Evolutionary conservation across 148 eudicot species (phyloP).

Genomic region (Nepenthes gracilis): DNA sequence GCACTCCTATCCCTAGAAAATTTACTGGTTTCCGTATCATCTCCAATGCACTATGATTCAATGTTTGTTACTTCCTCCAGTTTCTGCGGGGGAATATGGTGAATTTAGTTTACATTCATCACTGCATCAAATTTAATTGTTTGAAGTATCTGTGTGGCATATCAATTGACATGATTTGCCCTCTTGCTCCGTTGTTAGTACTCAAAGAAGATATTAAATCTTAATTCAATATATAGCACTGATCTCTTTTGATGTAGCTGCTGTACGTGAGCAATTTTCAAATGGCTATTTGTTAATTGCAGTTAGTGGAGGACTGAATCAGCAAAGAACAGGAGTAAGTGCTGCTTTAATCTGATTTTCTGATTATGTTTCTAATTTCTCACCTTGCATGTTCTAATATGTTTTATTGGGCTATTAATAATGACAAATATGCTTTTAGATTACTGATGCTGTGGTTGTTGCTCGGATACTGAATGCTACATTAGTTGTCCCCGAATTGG

Average conservation of each 20-base stretch:
- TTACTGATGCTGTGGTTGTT: constrained; percentile 96
- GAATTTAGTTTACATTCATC: too few relatives aligned
- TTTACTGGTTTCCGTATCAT: too few relatives aligned
- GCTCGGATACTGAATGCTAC: constrained; percentile 97
- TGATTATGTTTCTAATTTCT: background rate
- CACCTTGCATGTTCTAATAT: too few relatives aligned
- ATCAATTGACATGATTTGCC: too few relatives aligned
- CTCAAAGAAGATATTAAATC: background rate
- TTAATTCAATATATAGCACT: background rate
- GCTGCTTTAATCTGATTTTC: constrained; percentile 6
- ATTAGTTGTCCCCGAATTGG: constrained; percentile 81
- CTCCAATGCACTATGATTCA: too few relatives aligned
- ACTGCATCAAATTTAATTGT: too few relatives aligned
- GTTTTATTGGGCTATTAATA: background rate
- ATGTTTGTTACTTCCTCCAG: too few relatives aligned
- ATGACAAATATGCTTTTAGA: constrained; percentile 29
- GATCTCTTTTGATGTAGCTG: constrained; percentile 31
- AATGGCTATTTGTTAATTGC: constrained; percentile 95
- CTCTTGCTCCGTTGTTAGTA: too few relatives aligned
- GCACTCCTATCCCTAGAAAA: too few relatives aligned
- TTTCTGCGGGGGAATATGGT: too few relatives aligned
- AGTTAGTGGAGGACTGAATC: constrained; percentile 93
- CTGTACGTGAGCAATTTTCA: constrained; percentile 45
- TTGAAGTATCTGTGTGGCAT: too few relatives aligned
- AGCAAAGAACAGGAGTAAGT: constrained; percentile 96